phyloP scores from a whole-genome alignment of 1,284 basidiomycete genomes.

The Lentinula novae-zelandiae region DNA sequence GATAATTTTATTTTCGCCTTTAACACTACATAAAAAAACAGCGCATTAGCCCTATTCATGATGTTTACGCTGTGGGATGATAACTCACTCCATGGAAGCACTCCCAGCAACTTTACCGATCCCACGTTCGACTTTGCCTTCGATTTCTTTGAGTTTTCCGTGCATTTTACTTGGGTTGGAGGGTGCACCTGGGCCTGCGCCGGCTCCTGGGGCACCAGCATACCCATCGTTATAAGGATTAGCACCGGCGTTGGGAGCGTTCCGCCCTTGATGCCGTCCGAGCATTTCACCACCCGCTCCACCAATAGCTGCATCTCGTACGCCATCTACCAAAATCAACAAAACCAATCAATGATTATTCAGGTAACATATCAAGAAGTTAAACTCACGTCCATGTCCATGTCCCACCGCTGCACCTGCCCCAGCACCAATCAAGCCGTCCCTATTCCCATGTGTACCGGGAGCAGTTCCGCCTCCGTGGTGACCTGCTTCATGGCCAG shows the following conservation, averaged over 20 bases:
- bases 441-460: not conserved
- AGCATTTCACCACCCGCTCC: conserved; percentile 2
- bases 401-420: not conserved
- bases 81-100: not conserved
- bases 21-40: not conserved
- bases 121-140: conserved; percentile 2
- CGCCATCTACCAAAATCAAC: not conserved
- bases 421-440: not conserved
- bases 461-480: not conserved
- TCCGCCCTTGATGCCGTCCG: not conserved
- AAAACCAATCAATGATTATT: not conserved
- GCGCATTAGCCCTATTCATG: no score
- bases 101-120: not conserved
- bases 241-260: not conserved
- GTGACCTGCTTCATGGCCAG: not conserved
- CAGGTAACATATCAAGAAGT: not conserved
- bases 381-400: not conserved
- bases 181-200: not conserved
- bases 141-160: not conserved
- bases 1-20: conserved; percentile 4
- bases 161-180: not conserved
- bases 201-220: not conserved
- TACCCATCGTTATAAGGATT: not conserved
- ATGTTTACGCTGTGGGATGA: not conserved
- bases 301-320: not conserved